Conservation (phyloP, 148 eudicot species). For the Beta vulgaris region DNA sequence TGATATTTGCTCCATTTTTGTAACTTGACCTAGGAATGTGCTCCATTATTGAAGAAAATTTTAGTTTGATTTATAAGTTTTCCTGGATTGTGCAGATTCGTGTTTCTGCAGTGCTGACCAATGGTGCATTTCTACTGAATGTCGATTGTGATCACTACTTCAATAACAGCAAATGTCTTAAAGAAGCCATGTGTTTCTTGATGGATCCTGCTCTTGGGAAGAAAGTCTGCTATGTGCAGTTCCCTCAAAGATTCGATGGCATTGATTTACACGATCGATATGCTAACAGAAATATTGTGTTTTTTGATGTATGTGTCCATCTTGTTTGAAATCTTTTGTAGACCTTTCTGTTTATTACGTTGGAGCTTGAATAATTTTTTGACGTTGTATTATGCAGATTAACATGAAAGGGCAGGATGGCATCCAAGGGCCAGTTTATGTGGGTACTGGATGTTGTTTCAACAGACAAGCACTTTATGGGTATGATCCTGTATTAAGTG, state of each 20-base stretch:
- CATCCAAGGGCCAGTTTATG: constrained; percentile 94
- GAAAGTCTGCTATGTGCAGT: constrained; percentile 93
- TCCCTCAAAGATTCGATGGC: constrained; percentile 97
- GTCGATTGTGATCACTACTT: constrained; percentile 99
- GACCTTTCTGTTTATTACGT: not conserved
- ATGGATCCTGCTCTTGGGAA: constrained; percentile 90
- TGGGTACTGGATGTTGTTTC: constrained; percentile 99
- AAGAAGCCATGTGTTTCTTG: constrained; percentile 98
- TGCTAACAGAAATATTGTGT: constrained; percentile 95
- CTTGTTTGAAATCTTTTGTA: not conserved
- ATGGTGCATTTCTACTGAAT: constrained; percentile 88
- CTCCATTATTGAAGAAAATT: not conserved
- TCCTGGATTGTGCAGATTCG: constrained; percentile 61
- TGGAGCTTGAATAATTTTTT: constrained; percentile 8
- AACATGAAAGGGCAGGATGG: constrained; percentile 98
- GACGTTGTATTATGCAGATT: constrained; percentile 46
- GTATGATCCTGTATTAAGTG: constrained; percentile 86
- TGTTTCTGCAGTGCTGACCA: constrained; percentile 95
- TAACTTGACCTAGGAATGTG: too few relatives aligned
- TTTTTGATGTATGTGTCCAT: constrained; percentile 74
- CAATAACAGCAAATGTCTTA: constrained; percentile 90
- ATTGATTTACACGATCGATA: constrained; percentile 96
- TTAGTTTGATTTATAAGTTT: constrained; percentile 1
- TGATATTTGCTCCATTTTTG: not conserved
- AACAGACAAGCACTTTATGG: constrained; percentile 97